Evolutionary conservation across 108 stramenopile species (phyloP).

Genomic region (Nitzschia sp.): DNA sequence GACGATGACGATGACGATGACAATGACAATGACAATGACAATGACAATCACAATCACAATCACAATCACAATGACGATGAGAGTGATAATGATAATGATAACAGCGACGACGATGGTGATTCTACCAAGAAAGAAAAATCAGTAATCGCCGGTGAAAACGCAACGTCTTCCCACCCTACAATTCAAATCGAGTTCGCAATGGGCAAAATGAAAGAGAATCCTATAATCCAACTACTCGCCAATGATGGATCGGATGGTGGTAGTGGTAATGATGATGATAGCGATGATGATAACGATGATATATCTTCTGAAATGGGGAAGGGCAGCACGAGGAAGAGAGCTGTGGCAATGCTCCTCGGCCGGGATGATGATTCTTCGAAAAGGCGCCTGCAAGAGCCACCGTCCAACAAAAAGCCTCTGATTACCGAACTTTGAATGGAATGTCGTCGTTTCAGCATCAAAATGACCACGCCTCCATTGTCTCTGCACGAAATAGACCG

Average conservation of each 20-base stretch:
- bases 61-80: constrained; percentile 18
- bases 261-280: constrained; percentile 6
- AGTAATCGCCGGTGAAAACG: background rate
- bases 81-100: constrained; percentile 4
- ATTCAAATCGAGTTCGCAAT: constrained; percentile 39
- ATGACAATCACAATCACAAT: background rate
- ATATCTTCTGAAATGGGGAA: background rate
- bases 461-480: too few relatives aligned
- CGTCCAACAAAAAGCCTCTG: constrained; percentile 9
- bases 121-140: background rate
- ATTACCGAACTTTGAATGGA: constrained; percentile 17
- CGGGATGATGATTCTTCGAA: background rate
- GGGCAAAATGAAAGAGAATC: constrained; percentile 24
- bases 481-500: too few relatives aligned
- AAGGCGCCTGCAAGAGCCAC: background rate
- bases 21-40: background rate
- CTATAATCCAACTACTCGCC: constrained; percentile 21
- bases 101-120: background rate
- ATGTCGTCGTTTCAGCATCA: too few relatives aligned
- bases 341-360: background rate
- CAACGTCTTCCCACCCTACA: constrained; percentile 15
- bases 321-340: background rate
- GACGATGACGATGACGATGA: constrained; percentile 19
- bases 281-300: background rate
- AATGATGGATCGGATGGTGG: background rate